Base-by-base conservation (phyloP, 129 eudicot genomes). In the Mikania micrantha region DNA sequence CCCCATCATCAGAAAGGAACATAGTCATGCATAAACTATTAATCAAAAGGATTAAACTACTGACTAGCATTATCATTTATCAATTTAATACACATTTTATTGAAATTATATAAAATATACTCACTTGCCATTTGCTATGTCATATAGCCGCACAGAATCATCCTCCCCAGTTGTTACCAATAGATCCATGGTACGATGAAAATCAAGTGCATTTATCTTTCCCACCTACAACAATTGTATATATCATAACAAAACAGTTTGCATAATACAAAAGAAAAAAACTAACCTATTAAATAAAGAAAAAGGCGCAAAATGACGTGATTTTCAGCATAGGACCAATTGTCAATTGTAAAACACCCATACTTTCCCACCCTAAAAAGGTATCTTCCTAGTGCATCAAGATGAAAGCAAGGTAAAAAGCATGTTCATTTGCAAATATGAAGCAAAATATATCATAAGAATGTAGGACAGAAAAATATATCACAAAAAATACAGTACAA, bases 161-260 rank as follows among this genome's bases (percentile, higher is more conserved):
- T 93, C 98, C 63, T 88, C 98, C 74, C 92, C 81, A 3, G 98
- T 72, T 52, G 96, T 93, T 32, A 93, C 85, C 71, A 93, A 64
- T 42, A 93, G 73, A 84, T 93, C 98, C 48, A 73, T 85, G 27
- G 91, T 82, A 29, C 98, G 89, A 78, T 93, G 96, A 78, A 93
- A 93, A 82, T 93, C 95, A 74, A 88, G 74, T 7, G 96, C 81
- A 64, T 79, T 86, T 69, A 93, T 86, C 77, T 84, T 86, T 52
- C 95, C 98, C 71, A 66, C 95, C 98, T 93, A 81, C 22, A 73
- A 80, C 42, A 66, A 13, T 49, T 66, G 9, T 50, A 67, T 34
- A 25, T 29, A 58, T 65, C 70, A 77, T 20, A 2, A 70, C 15
- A 77, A 70, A 60, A 34, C 29, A 62, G 66, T 52, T 24, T 54